These are phyloP conservation scores for Perkinsus chesapeaki DNA, from an alignment of 169 alveolate genomes.

Conservation along the genomic window DNA sequence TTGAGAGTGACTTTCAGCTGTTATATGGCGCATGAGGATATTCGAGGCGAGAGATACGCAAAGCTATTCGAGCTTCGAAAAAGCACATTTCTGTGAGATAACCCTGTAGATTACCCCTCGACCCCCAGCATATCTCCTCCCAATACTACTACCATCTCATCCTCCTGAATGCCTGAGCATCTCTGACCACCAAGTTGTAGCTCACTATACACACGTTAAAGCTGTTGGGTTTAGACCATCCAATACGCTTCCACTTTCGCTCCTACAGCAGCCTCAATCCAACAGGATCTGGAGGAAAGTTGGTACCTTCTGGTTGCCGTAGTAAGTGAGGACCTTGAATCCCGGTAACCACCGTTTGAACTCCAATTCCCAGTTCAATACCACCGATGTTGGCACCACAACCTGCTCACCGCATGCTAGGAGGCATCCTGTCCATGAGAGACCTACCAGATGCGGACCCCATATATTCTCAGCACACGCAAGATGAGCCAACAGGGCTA, in stretches of 20 bases:
- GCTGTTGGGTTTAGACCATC: conserved; percentile 88
- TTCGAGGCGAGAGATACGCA: too few relatives aligned
- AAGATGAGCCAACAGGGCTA: conserved; percentile 91
- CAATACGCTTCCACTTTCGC: conserved; percentile 73
- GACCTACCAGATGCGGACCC: conserved; percentile 97
- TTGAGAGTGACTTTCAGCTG: too few relatives aligned
- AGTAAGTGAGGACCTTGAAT: conserved; percentile 86
- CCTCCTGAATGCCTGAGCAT: conserved; percentile 85
- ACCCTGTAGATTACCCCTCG: too few relatives aligned
- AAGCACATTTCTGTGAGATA: too few relatives aligned
- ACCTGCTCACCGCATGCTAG: too few relatives aligned
- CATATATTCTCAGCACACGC: conserved; percentile 89
- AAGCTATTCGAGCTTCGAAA: too few relatives aligned
- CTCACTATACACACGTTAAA: conserved; percentile 95
- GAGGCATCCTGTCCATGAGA: too few relatives aligned
- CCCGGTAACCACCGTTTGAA: conserved; percentile 97
- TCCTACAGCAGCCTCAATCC: conserved; percentile 32
- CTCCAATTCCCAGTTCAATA: conserved; percentile 98
- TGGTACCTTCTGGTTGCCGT: conserved; percentile 57
- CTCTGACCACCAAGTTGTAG: conserved; percentile 89
- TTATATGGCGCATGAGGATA: too few relatives aligned
- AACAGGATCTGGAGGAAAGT: not conserved
- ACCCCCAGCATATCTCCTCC: too few relatives aligned
- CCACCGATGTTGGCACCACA: conserved; percentile 97
- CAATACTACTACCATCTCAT: conserved; percentile 88